Evolutionary conservation across 345 rosid species (phyloP), one percentile per base, ranked within the genome.

Genomic region (Triadica sebifera): DNA sequence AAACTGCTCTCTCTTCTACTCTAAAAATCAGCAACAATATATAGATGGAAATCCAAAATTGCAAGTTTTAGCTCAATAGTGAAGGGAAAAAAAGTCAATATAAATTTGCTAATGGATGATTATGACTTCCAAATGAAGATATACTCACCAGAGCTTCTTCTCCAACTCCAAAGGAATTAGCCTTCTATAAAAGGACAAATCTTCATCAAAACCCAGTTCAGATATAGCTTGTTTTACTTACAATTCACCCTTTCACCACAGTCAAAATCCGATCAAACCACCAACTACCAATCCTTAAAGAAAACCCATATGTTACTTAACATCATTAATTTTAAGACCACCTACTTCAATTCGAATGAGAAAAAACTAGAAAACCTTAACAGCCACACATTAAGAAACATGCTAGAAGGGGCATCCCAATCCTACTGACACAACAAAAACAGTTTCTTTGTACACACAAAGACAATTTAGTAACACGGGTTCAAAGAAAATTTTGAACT

Each of bases 391-490:
- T 57, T 19, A 8, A 69, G 13, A 49, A 41, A 50, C 65, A 25
- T 46, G 56, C 70, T 60, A 67, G 43, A 67, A 76, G 79, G 65
- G 25, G 53, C 62, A 60, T 24, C 76, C 49, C 63, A 60, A 69
- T 68, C 79, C 56, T 39, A 47, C 78, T 56, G 83, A 65, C 77
- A 73, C 77, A 59, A 73, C 77, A 59, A 4, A 12, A 49, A 43
- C 63, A 67, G 76, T 22, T 20, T 65, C 41, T 69, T n/a, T 73
- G 51, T 59, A 46, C 62, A 79, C 10, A 69, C 79, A 63, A 74
- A 72, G 87, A 79, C 82, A 83, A 79, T 65, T 46, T 49, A 67
- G 73, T 56, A 76, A 78, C 84, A 82, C 76, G 77, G 83, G 80
- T 77, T 41, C 59, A 3, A 55, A 29, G 13, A 6, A 38, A 19